Conservation (phyloP, 225 moss, liverwort and hornwort species). For the Marchantia paleacea region DNA sequence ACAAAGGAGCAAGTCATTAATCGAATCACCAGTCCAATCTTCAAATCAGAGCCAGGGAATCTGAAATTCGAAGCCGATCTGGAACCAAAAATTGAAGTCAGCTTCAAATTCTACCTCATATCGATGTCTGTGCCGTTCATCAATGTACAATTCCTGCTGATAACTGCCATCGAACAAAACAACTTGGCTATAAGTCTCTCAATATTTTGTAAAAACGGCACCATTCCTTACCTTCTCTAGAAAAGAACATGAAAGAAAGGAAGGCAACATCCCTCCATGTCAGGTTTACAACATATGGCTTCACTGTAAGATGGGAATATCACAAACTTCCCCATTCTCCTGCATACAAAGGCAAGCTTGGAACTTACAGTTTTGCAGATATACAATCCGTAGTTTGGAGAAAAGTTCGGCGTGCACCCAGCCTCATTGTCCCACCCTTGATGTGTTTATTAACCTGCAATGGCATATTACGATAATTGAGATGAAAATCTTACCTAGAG, state of each 20-base stretch:
- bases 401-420: conserved; percentile 80
- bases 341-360: no score
- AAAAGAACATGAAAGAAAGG: not conserved
- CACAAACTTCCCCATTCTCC: not conserved
- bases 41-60: not conserved
- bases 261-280: not conserved
- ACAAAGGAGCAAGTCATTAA: not conserved
- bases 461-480: no score
- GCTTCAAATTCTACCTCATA: conserved; percentile 54
- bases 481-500: no score
- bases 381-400: conserved; percentile 69
- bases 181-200: not conserved
- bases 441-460: conserved; percentile 84
- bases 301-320: no score
- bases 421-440: conserved; percentile 96
- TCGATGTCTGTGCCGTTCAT: conserved; percentile 93
- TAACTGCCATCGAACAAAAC: conserved; percentile 40
- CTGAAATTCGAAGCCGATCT: no score
- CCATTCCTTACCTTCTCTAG: no score
- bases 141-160: conserved; percentile 55
- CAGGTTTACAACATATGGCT: not conserved
- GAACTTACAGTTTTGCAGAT: conserved; percentile 65
- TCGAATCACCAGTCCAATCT: not conserved
- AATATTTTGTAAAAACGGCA: no score
- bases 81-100: no score